phyloP scores from a whole-genome alignment of 1,284 basidiomycete species.

The Trametes versicolor region DNA sequence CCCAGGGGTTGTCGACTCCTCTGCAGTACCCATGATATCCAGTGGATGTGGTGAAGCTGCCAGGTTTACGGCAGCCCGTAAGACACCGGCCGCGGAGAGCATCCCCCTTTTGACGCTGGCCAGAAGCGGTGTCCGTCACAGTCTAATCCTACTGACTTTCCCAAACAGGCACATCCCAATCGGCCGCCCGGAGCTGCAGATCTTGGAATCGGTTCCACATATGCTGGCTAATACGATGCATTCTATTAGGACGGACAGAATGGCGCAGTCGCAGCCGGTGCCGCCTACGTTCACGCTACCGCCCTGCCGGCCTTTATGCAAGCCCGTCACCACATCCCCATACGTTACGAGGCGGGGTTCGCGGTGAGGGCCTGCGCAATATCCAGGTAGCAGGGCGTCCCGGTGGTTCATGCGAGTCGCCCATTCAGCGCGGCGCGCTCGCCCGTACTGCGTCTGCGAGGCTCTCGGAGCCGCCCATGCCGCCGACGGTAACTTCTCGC shows the following conservation, averaged over 20 bases:
- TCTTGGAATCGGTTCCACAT: background rate
- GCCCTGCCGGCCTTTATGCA: background rate
- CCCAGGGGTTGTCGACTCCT: background rate
- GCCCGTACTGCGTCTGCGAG: background rate
- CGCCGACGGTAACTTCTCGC: background rate
- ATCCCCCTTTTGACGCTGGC: background rate
- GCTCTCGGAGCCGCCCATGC: background rate
- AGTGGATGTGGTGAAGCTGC: background rate
- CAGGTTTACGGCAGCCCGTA: conserved; percentile 26
- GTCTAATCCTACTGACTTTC: background rate
- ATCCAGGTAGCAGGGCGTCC: conserved; percentile 15
- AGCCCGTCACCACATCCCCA: conserved; percentile 1
- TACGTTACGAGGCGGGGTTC: conserved; percentile 2
- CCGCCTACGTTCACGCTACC: background rate
- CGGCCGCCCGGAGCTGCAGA: background rate
- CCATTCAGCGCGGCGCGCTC: background rate
- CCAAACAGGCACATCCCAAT: background rate
- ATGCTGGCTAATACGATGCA: conserved; percentile 3
- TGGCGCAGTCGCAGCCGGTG: background rate
- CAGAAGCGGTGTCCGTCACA: conserved; percentile 12
- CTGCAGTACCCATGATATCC: background rate
- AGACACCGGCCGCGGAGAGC: conserved; percentile 16
- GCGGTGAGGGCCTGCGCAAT: conserved; percentile 5
- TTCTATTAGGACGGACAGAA: background rate
- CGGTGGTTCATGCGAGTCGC: background rate